A percentile compares a stretch with the other conserved stretches of the same genome.
phyloP scores from a whole-genome alignment of 306 rosid species.

The Dicorynia guianensis region DNA sequence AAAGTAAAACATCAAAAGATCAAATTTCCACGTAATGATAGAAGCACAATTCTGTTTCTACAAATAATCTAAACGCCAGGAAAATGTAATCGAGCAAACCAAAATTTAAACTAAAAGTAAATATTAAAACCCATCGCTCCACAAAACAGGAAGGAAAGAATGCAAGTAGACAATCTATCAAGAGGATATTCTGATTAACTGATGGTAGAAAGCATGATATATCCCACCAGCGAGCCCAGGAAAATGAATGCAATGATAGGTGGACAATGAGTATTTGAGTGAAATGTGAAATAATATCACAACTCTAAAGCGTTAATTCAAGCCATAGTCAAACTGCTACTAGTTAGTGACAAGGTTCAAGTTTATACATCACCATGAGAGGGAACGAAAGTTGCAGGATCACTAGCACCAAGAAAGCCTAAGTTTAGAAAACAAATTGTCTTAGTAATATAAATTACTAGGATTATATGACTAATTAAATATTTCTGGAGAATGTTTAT shows the following conservation, averaged over 20 bases:
- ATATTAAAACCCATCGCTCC: background rate
- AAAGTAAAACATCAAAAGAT: background rate
- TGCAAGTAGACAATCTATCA: no score
- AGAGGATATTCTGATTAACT: no score
- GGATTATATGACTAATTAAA: background rate
- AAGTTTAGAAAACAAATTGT: conserved; percentile 11
- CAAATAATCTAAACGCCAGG: no score
- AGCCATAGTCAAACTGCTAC: background rate
- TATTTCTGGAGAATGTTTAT: background rate
- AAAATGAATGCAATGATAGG: background rate
- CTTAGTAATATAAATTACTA: background rate
- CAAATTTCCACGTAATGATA: no score
- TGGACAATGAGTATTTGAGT: conserved; percentile 5
- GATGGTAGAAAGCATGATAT: no score
- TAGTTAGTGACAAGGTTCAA: conserved; percentile 23
- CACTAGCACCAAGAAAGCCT: conserved; percentile 4
- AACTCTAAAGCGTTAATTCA: background rate
- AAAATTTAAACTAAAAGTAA: no score
- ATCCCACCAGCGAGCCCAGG: background rate
- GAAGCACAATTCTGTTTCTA: no score
- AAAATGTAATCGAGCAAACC: no score
- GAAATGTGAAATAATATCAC: conserved; percentile 27
- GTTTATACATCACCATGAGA: background rate
- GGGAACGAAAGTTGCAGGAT: background rate
- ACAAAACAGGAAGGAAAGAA: background rate